Evolutionary conservation across 2,329 filamentous ascomycete genomes (phyloP), one percentile per base, ranked within the genome.

Genomic region (Tolypocladium capitatum): DNA sequence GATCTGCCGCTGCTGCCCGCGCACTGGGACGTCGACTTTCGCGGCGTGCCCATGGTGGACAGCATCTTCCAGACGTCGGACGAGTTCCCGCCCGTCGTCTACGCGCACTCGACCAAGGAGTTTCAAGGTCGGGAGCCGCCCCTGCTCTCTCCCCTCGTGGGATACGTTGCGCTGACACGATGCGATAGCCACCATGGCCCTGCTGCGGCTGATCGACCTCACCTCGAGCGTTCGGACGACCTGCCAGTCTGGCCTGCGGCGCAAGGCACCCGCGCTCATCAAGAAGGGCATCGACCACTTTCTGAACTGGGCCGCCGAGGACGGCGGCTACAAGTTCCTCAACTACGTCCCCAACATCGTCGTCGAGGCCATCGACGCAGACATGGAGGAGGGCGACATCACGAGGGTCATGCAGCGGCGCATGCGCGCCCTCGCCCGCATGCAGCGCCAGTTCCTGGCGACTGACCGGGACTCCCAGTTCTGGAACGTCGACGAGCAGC

Each of bases 1-100:
- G 63, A 68, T 48, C 58, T 66, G 3, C 63, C 68, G 2, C 60
- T 71, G 30, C 52, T 71, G 11, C 68, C 69, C 2, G 48, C 56
- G 5, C 62, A 67, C 30, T 71, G 68, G 68, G 56, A 60, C 14
- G 54, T 68, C 14, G 67, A 70, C 46, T 62, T 71, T n/a, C 54
- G 64, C 8, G 64, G 60, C 1, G 59, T 71, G 1, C 68, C 68
- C 11, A 61, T 71, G 27, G 60, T 61, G 1, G 64, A 65, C 14
- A 51, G 55, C 7, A 53, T 68, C 13, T 71, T 70, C 45, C 51
- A 60, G 4, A 60, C 59, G 11, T 58, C 56, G 2, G 54, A 60
- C 7, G 55, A 61, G 4, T 54, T 54, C 6, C 55, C 56, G n/a
- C 62, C 68, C 2, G 53, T 69, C 11, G 61, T 71, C 27, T 69